Percentiles rank a stretch among this genome's conserved stretches.
phyloP scores from a whole-genome alignment of 2,329 filamentous ascomycete species.

The Herpomyces periplanetae region DNA sequence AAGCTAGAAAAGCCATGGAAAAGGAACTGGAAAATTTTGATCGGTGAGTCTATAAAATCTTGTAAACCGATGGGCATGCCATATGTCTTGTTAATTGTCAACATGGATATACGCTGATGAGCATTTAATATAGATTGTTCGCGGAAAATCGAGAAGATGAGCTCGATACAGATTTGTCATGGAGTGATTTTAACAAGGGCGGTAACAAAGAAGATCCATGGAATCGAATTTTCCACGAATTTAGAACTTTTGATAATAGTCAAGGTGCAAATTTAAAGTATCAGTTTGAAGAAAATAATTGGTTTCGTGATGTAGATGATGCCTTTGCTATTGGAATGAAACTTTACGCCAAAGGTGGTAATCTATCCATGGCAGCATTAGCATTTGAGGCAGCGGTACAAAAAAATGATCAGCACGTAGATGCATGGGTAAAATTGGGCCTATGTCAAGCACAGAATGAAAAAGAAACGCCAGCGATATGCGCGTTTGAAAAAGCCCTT shows the following conservation, averaged over 20 bases:
- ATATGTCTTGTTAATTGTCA: conserved; percentile 26
- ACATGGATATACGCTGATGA: conserved; percentile 65
- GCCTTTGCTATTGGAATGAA: conserved; percentile 73
- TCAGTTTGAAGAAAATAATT: conserved; percentile 72
- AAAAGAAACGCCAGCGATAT: conserved; percentile 80
- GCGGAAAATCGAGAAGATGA: conserved; percentile 22
- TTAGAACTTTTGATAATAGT: conserved; percentile 24
- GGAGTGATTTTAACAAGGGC: conserved; percentile 15
- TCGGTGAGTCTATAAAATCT: conserved; percentile 28
- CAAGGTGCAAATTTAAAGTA: conserved; percentile 48
- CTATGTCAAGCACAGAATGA: conserved; percentile 88
- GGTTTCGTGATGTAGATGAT: conserved; percentile 39
- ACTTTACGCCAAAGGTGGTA: conserved; percentile 73
- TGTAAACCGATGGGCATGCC: conserved; percentile 15
- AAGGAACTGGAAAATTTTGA: conserved; percentile 62
- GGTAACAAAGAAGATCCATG: conserved; percentile 31
- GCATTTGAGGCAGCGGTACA: conserved; percentile 88
- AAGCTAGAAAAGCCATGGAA: conserved; percentile 37
- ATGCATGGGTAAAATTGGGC: conserved; percentile 74
- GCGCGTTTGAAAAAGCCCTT: conserved; percentile 59
- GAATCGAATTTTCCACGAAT: conserved; percentile 23
- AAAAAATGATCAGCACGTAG: conserved; percentile 46
- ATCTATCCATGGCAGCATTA: conserved; percentile 60
- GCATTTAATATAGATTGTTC: conserved; percentile 40
- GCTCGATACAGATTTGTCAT: conserved; percentile 19